A percentile compares a stretch with the other conserved stretches of the same genome.
phyloP scores from a whole-genome alignment of 225 moss, liverwort and hornwort species.

The Antitrichia curtipendula region DNA sequence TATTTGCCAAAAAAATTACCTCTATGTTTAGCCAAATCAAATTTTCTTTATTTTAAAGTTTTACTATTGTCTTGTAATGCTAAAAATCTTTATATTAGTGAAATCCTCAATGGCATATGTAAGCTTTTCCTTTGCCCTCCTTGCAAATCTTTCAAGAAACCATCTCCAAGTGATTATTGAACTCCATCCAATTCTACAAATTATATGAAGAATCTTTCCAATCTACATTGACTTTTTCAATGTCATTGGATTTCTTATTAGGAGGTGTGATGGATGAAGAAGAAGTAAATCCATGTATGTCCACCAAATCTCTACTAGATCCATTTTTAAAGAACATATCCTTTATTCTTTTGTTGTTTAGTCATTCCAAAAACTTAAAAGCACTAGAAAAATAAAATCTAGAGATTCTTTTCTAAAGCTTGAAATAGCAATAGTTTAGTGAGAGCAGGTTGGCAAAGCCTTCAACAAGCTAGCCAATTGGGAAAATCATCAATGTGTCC shows the following conservation, averaged over 20 bases:
- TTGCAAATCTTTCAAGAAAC: neutral
- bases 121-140: accelerated
- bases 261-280: no score
- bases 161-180: accelerated
- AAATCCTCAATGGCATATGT: neutral
- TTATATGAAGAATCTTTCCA: no score
- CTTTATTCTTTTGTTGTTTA: neutral
- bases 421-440: no score
- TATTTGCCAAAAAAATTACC: neutral
- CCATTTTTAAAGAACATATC: neutral
- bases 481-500: no score
- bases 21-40: neutral
- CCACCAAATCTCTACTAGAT: neutral
- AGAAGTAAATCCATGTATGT: neutral
- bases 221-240: neutral
- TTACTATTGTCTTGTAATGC: neutral
- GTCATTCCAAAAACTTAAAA: no score
- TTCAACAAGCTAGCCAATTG: accelerated
- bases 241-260: neutral
- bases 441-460: accelerated
- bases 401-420: no score
- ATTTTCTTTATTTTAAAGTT: neutral
- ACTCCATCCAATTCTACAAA: neutral
- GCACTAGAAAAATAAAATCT: no score
- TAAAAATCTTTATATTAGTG: neutral